phyloP scores from a whole-genome alignment of 2,329 filamentous ascomycete species.

The Alternaria metachromatica region DNA sequence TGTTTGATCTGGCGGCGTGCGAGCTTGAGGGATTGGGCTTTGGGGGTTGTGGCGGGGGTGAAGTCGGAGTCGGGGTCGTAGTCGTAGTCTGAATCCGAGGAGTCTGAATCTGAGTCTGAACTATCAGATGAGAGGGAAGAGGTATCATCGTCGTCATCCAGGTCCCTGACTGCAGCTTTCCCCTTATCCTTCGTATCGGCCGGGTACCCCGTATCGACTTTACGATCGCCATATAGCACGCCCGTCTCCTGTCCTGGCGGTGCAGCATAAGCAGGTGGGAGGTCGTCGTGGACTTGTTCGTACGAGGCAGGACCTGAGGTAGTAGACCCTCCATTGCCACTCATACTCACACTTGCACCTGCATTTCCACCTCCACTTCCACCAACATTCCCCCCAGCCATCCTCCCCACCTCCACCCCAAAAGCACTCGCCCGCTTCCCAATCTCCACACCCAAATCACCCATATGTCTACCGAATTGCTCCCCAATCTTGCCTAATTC shows the following conservation, averaged over 20 bases:
- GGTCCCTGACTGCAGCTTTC: conserved; percentile 3
- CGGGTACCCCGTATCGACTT: not conserved
- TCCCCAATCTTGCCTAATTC: conserved; percentile 33
- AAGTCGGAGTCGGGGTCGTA: not conserved
- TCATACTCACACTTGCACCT: conserved; percentile 3
- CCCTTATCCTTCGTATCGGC: conserved; percentile 1
- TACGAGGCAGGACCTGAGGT: not conserved
- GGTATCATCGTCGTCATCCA: conserved; percentile 23
- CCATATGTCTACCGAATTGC: conserved; percentile 41
- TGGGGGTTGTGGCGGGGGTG: not conserved
- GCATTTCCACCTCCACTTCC: conserved; percentile 7
- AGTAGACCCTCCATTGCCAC: not conserved
- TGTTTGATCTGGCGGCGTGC: conserved; percentile 17
- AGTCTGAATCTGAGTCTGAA: too few relatives aligned
- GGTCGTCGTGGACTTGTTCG: conserved; percentile 12
- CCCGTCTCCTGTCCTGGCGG: conserved; percentile 30
- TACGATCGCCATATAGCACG: conserved; percentile 14
- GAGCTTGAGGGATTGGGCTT: conserved; percentile 3
- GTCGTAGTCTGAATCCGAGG: too few relatives aligned
- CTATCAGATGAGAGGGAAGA: conserved; percentile 34
- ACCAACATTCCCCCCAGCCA: conserved; percentile 5
- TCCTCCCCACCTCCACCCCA: conserved; percentile 26
- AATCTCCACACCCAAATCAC: conserved; percentile 38
- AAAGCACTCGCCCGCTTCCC: conserved; percentile 32
- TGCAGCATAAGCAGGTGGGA: conserved; percentile 22